Base-by-base conservation (phyloP, 768 basidiomycete species). In the Cystobasidium onofrii region DNA sequence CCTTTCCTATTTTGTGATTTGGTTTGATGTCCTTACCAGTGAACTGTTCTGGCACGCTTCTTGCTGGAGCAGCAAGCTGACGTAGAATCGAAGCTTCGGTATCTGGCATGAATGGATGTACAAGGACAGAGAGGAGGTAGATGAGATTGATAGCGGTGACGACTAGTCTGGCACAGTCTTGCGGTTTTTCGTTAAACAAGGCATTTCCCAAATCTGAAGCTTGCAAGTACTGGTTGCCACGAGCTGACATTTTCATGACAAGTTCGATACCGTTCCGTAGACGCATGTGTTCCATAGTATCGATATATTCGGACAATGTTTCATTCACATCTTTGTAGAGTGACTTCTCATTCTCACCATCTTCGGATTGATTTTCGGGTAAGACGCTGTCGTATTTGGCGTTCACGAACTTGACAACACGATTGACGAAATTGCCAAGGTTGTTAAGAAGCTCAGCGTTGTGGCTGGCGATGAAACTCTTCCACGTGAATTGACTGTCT, bases 391-490 rank as follows among this genome's bases (percentile, higher is more conserved):
- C 86, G 79, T 89, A 95, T 79, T 92, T 91, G 4, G 90, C 89
- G 6, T 89, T 86, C 34, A 92, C 86, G 80, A 99, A 99, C 81
- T 97, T 97, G 80, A 98, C 84, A 20, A 87, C 85, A 31, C 96
- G 89, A 81, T 99, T 99, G 76, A 98, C 90, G 78, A 96, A 98
- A 83, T 99, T 99, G 54, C 96, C 96, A 78, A 99, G 90, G 83
- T 97, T 99, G 81, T 97, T 96, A 78, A 99, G 82, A 46, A 99
- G 83, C 73, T 97, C 86, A 74, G 89, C 90, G 83, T 99, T 99
- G 81, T 96, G 94, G 13, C 90, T 90, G 33, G 90, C 83, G 77
- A 98, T 89, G 79, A 93, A 95, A 75, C 92, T 92, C 18, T 87
- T 84, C 96, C 96, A 99, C 0, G 93, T 92, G 84, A 99, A 99